Evolutionary conservation across 768 basidiomycete species (phyloP).

Genomic region (Chalciporus sphaerocephalus): DNA sequence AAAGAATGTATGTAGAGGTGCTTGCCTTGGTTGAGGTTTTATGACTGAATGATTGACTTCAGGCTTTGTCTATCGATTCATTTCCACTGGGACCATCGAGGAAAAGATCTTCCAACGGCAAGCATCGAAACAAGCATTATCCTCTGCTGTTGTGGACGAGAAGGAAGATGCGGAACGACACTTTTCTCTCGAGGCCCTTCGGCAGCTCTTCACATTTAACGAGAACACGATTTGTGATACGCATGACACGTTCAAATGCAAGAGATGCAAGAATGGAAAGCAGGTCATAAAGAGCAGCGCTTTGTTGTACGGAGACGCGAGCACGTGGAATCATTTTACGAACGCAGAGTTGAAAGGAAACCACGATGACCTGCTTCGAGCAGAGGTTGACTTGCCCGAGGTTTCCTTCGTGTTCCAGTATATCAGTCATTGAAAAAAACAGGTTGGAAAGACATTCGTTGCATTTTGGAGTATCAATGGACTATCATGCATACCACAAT

Average conservation of each 20-base stretch:
- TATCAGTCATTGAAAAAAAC: slow-evolving; percentile 66
- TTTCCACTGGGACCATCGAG: slow-evolving; percentile 94
- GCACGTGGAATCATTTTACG: slow-evolving; percentile 99
- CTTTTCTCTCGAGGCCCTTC: slow-evolving; percentile 83
- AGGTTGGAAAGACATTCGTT: background rate
- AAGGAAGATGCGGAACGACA: slow-evolving; percentile 94
- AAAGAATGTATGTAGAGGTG: slow-evolving; percentile 79
- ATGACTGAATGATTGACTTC: background rate
- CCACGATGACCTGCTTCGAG: slow-evolving; percentile 92
- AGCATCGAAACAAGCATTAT: slow-evolving; percentile 92
- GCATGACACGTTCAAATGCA: slow-evolving; percentile 98
- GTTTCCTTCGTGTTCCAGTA: slow-evolving; percentile 97
- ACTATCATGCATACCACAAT: slow-evolving; percentile 2
- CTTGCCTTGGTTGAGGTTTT: background rate
- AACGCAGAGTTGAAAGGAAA: slow-evolving; percentile 84
- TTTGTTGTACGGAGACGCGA: slow-evolving; percentile 91
- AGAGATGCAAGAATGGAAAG: slow-evolving; percentile 80
- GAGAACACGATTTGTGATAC: slow-evolving; percentile 86
- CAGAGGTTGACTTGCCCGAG: slow-evolving; percentile 77
- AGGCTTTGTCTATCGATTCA: slow-evolving; percentile 99
- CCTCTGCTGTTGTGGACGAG: slow-evolving; percentile 97
- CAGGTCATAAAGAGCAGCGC: slow-evolving; percentile 82
- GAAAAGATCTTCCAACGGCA: slow-evolving; percentile 99
- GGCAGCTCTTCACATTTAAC: slow-evolving; percentile 90
- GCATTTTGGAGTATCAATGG: slow-evolving; percentile 5